Percentiles rank a stretch among this genome's conserved stretches.
phyloP scores from a whole-genome alignment of 768 basidiomycete genomes.

The Jaapia argillacea region DNA sequence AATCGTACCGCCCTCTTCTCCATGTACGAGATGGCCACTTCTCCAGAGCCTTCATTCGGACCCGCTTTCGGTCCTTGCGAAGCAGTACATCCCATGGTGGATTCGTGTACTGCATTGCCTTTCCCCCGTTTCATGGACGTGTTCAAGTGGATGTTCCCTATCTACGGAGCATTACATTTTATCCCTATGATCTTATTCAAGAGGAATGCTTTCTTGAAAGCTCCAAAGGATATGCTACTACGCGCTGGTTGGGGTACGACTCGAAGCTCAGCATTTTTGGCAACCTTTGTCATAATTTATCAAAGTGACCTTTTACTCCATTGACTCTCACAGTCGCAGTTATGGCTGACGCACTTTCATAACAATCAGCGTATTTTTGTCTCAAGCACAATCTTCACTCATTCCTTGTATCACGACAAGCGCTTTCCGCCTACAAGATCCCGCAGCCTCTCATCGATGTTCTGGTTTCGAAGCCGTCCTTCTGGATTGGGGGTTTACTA shows the following conservation, averaged over 20 bases:
- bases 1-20: constrained; percentile 41
- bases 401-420: constrained; percentile 24
- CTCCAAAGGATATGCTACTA: constrained; percentile 57
- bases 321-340: constrained; percentile 28
- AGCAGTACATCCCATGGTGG: constrained; percentile 67
- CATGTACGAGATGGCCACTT: constrained; percentile 28
- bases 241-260: constrained; percentile 62
- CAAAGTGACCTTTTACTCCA: constrained; percentile 78
- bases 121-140: constrained; percentile 72
- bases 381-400: constrained; percentile 51
- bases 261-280: constrained; percentile 82
- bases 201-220: constrained; percentile 48
- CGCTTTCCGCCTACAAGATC: constrained; percentile 21
- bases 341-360: not conserved
- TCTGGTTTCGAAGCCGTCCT: constrained; percentile 59
- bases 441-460: constrained; percentile 41
- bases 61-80: constrained; percentile 50
- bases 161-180: constrained; percentile 86
- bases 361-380: constrained; percentile 46
- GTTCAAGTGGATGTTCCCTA: constrained; percentile 73
- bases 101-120: constrained; percentile 49
- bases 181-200: constrained; percentile 83
- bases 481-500: constrained; percentile 64
- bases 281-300: constrained; percentile 71
- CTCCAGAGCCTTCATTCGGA: constrained; percentile 27